Base-by-base conservation (phyloP, 2,329 filamentous ascomycete species). In the Cephalotrichum gorgonifer region DNA sequence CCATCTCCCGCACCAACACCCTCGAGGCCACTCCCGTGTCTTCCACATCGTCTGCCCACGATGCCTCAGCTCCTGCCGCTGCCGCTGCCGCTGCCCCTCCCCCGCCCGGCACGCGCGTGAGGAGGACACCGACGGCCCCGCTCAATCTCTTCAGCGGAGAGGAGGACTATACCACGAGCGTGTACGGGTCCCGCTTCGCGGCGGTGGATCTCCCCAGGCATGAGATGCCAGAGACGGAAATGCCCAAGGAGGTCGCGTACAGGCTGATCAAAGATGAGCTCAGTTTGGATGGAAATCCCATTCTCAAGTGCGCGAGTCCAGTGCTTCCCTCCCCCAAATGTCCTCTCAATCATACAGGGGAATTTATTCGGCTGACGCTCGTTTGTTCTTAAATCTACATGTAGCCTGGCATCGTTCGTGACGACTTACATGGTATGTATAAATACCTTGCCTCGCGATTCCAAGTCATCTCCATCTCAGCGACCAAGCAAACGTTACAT, bases 251-350 rank as follows among this genome's bases (percentile, higher is more conserved):
- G 56, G 79, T 95, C 47, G 91, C 91, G n/a, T 95, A 96, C 66
- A 84, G 89, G 44, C 86, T 96, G 86, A 96, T 96, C 74, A 91
- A 88, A 73, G 91, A 96, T 64, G 88, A 95, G 62, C 74, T 96
- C 55, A 93, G 86, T 54, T 73, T 96, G 47, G 91, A 97, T 63
- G 89, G 89, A 50, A 94, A 91, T 58, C 88, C 89, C 8, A 91
- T 89, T 75, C 76, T 95, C 54, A 88, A 85, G 83, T 86, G 69
- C 57, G 74, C 3, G 6, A 15, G 4, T 12, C 28, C 9, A n/a
- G n/a, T 23, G 17, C 23, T 43, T 61, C 12, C 41, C 30, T 33
- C 23, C 28, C n/a, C n/a, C n/a, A n/a, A n/a, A n/a, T 44, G 11
- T 20, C 6, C 3, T 12, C 23, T 30, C 4, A 12, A 20, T 20